Evolutionary conservation across 2,329 filamentous ascomycete species (phyloP), one percentile per base, ranked within the genome.

Genomic region (Neonectria sp.): DNA sequence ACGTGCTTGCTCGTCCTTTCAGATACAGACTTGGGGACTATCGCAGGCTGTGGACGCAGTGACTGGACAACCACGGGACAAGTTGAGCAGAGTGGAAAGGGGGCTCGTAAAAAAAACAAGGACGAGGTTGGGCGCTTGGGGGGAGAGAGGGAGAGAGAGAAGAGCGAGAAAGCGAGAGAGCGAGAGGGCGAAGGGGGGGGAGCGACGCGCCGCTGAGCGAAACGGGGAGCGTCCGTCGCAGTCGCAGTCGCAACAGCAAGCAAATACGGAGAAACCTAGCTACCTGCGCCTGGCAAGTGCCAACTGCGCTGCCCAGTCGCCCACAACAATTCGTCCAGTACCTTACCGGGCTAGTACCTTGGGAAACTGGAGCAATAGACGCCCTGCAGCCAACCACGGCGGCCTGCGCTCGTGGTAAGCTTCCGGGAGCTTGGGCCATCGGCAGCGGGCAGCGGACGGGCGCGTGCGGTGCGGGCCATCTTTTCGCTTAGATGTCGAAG

Each of bases 381-480:
- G 40, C 29, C 1, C n/a, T 3, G 11, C n/a, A 57, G n/a, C 77
- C 73, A 79, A 78, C 78, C 69, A 71, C 35, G 37, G 45, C 40
- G 31, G 35, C 49, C 59, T 60, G 48, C 58, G 53, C 60, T 63
- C 53, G 53, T 61, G 68, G 60, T 70, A 75, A 78, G 75, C 75
- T 78, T 71, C 69, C 71, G 71, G 71, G 73, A 77, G 76, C 75
- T 78, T 77, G 75, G 76, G 75, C 76, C 75, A 73, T 68, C 69
- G 68, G 73, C 68, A 75, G 40, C 37, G 27, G 49, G 49, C 49
- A 52, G 63, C 67, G 69, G 73, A 13, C 33, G 12, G 63, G 53
- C 53, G 53, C 53, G 69, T 67, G 65, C 70, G 70, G 67, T 65
- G 65, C 70, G 70, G 70, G 43, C 65, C 73, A 70, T 31, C 43